Evolutionary conservation across 805 yeast genomes (phyloP).

Genomic region (Maudiozyma barnettii): DNA sequence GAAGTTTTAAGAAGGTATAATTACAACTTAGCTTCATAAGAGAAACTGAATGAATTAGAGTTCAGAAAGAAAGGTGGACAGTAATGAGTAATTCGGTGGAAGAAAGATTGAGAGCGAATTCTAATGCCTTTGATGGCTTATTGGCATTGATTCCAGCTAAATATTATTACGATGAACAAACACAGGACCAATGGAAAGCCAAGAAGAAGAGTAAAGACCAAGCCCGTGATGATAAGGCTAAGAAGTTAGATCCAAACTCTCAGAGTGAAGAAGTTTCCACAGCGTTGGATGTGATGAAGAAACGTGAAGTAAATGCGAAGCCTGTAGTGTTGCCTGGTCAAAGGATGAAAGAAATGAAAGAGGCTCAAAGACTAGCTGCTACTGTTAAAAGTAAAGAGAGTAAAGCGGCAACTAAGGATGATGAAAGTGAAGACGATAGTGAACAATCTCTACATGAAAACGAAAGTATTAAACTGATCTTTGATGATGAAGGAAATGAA

Average conservation of each 20-base stretch:
- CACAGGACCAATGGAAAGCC: conserved; percentile 83
- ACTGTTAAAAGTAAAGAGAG: conserved; percentile 6
- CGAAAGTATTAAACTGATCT: conserved; percentile 36
- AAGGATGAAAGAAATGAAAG: conserved; percentile 16
- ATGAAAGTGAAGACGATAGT: conserved; percentile 12
- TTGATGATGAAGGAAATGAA: conserved; percentile 67
- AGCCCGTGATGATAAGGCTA: conserved; percentile 47
- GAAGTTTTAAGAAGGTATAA: no score
- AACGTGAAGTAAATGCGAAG: conserved; percentile 45
- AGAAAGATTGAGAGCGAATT: conserved; percentile 69
- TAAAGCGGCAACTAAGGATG: conserved; percentile 16
- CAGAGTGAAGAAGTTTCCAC: conserved; percentile 38
- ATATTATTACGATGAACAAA: conserved; percentile 84
- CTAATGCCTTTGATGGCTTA: conserved; percentile 79
- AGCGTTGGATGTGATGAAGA: conserved; percentile 53
- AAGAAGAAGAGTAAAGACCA: conserved; percentile 68
- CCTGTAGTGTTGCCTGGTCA: conserved; percentile 34
- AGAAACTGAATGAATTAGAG: no score
- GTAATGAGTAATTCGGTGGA: conserved; percentile 51
- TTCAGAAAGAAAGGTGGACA: background rate
- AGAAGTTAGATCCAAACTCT: conserved; percentile 65
- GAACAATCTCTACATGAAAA: conserved; percentile 17
- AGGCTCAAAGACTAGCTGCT: conserved; percentile 6
- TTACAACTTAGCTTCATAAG: no score
- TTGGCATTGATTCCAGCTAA: conserved; percentile 89